A percentile compares a stretch with the other conserved stretches of the same genome.
phyloP scores from a whole-genome alignment of 768 basidiomycete genomes.

The Boletus sensibilis region DNA sequence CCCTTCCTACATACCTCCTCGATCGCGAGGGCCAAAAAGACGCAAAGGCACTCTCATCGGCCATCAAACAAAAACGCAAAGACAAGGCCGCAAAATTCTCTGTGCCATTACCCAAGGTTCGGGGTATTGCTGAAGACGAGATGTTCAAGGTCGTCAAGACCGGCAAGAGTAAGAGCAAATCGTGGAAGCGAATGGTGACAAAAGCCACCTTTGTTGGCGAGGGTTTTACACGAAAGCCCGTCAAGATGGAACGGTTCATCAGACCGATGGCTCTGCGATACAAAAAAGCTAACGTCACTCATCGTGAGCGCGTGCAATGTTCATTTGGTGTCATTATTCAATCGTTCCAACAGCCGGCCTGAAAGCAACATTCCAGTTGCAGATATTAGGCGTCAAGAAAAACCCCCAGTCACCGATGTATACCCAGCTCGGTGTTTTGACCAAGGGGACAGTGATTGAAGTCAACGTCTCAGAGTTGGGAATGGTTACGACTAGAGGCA shows the following conservation, averaged over 20 bases:
- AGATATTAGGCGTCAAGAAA: conserved; percentile 98
- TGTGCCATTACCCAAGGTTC: conserved; percentile 93
- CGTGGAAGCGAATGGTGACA: conserved; percentile 99
- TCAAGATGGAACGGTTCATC: conserved; percentile 98
- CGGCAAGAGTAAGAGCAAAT: conserved; percentile 92
- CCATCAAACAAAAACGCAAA: conserved; percentile 98
- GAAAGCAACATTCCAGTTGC: conserved; percentile 98
- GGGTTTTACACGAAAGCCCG: conserved; percentile 96
- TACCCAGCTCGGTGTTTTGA: conserved; percentile 93
- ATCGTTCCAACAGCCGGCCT: conserved; percentile 66
- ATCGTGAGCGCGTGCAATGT: conserved; percentile 60
- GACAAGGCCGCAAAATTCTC: conserved; percentile 99
- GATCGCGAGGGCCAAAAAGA: conserved; percentile 98
- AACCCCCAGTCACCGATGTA: conserved; percentile 99
- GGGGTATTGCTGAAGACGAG: conserved; percentile 98
- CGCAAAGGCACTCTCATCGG: conserved; percentile 92
- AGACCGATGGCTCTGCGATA: conserved; percentile 96
- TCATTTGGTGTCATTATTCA: not conserved
- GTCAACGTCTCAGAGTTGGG: conserved; percentile 99
- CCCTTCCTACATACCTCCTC: conserved; percentile 91
- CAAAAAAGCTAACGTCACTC: conserved; percentile 98
- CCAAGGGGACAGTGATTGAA: conserved; percentile 97
- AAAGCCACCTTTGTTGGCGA: conserved; percentile 99
- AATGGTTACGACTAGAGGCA: conserved; percentile 95
- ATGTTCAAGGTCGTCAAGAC: conserved; percentile 99